Conservation (phyloP, 2,329 filamentous ascomycete species). For the Thelonectria discophora region DNA sequence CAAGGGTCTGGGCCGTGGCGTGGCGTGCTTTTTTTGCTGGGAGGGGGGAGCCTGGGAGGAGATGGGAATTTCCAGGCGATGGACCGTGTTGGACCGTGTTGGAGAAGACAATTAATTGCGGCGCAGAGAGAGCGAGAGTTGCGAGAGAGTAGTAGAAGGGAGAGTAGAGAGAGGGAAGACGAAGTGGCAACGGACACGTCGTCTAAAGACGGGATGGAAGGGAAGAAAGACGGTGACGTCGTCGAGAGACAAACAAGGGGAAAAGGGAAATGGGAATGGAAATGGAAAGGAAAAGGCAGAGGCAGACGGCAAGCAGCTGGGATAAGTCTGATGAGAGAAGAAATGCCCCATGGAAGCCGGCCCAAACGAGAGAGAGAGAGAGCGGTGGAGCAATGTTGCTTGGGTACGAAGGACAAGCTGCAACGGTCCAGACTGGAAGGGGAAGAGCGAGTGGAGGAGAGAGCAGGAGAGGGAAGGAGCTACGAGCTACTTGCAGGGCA, state of each 20-base stretch:
- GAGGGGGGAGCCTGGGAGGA: too few relatives aligned
- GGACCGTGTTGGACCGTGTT: constrained; percentile 26
- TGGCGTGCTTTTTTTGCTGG: constrained; percentile 36
- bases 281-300: not conserved
- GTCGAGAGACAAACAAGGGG: not conserved
- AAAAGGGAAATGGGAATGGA: too few relatives aligned
- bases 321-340: not conserved
- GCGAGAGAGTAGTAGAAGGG: not conserved
- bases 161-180: not conserved
- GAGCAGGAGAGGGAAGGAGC: constrained; percentile 1
- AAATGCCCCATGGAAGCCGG: not conserved
- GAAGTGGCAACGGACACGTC: not conserved
- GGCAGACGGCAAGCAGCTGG: not conserved
- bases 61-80: constrained; percentile 20
- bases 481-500: not conserved
- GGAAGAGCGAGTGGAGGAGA: constrained; percentile 11
- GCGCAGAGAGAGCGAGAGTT: constrained; percentile 9
- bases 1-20: constrained; percentile 38
- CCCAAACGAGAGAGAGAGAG: not conserved
- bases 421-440: not conserved
- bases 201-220: not conserved
- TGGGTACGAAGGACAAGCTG: not conserved
- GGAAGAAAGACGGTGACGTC: not conserved
- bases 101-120: constrained; percentile 26
- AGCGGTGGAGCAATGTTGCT: not conserved